Base-by-base conservation (phyloP, 2,329 filamentous ascomycete species). In the Botrytis byssoidea region DNA sequence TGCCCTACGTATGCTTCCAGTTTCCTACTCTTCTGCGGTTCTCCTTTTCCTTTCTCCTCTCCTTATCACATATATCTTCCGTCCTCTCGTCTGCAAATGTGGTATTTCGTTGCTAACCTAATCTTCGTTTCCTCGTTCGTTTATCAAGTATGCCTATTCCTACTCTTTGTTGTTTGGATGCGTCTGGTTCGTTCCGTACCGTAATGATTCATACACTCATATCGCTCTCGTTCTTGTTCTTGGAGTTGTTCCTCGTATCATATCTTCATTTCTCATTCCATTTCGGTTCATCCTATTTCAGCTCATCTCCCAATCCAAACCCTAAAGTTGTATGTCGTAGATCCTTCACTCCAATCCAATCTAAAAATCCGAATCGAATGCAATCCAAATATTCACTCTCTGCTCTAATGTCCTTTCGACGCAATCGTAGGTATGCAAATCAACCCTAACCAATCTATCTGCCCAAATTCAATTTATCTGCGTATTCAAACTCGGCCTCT, bases 191-290 rank as follows among this genome's bases (percentile, higher is more conserved):
- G 48, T 40, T 55, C n/a, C 44, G 65, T 55, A 20, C 37, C 46
- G 65, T 29, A 32, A 32, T 68, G 48, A 42, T 68, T 55, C 48
- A 68, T 55, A 55, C 40, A 37, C 20, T 37, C 32, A 67, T n/a
- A 55, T 51, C n/a, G 18, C 51, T n/a, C 65, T 68, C 46, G 40
- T 40, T 67, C 46, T 40, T 55, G 18, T 48, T 29, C 20, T 48
- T 66, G 42, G 0, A 32, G 22, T 65, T 32, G 37, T 25, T 35
- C 42, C n/a, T 68, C 16, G 44, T 29, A 22, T 68, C 48, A 42
- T 67, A 40, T 67, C 32, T 40, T 67, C 64, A 51, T 67, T 37
- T 67, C 40, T 55, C 51, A 55, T 55, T 55, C 51, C 51, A 55
- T 29, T 16, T 29, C 51, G 51, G 14, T 7, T 42, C 37, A 44